Conservation (phyloP, 306 rosid species). For the Gleditsia sinensis region DNA sequence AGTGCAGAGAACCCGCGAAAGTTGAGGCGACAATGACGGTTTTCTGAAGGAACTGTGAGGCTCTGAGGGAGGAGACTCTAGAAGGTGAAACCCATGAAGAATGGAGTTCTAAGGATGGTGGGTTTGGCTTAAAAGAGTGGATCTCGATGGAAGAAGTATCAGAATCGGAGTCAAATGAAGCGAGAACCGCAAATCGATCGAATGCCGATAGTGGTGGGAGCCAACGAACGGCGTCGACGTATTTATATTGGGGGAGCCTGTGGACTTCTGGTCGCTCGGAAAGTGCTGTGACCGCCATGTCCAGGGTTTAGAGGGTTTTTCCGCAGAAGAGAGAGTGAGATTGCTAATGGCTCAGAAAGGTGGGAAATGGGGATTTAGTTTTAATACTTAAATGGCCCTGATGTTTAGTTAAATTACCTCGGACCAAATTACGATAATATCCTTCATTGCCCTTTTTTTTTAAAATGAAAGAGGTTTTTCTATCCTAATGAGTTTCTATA, state of each 20-base stretch:
- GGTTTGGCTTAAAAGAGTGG: conserved; percentile 49
- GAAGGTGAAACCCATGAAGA: conserved; percentile 60
- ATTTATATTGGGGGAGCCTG: conserved; percentile 64
- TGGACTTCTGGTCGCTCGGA: conserved; percentile 53
- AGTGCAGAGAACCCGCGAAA: conserved; percentile 66
- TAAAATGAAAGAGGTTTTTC: too few relatives aligned
- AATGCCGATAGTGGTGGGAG: conserved; percentile 70
- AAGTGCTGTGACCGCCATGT: conserved; percentile 40
- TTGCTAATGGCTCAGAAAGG: background rate
- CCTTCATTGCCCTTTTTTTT: too few relatives aligned
- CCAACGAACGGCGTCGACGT: conserved; percentile 87
- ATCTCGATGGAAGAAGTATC: conserved; percentile 57
- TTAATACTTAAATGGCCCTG: too few relatives aligned
- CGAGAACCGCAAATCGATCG: conserved; percentile 64
- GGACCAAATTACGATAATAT: too few relatives aligned
- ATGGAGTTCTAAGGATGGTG: conserved; percentile 46
- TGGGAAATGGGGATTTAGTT: background rate
- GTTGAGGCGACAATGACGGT: conserved; percentile 66
- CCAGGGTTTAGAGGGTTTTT: conserved; percentile 50
- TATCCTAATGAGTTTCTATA: too few relatives aligned
- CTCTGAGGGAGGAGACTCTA: conserved; percentile 65
- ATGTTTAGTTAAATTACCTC: too few relatives aligned
- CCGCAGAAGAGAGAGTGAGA: background rate
- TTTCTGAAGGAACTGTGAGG: conserved; percentile 56
- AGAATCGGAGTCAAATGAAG: conserved; percentile 65